Evolutionary conservation across 371 early-diverging fungal genomes (phyloP).

Genomic region (Circinella umbellata): DNA sequence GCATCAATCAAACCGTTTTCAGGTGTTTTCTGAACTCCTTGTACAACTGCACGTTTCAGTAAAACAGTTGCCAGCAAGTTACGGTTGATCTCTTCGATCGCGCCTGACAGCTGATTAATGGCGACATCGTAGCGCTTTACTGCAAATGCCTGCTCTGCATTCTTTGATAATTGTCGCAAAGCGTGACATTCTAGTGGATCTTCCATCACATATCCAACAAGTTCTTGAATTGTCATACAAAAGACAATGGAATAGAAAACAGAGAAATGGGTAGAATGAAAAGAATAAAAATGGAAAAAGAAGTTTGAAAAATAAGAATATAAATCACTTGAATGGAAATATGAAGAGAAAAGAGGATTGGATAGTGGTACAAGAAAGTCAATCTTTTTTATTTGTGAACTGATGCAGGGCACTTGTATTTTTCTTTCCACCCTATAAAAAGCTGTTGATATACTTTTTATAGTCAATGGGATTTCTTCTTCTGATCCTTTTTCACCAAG

Average conservation of each 20-base stretch:
- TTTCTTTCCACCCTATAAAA: neutral
- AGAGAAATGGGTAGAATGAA: neutral
- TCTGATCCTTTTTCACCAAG: neutral
- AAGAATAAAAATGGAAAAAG: neutral
- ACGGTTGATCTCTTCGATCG: conserved; percentile 6
- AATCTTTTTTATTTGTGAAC: neutral
- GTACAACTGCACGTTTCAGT: conserved; percentile 4
- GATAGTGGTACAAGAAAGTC: no score
- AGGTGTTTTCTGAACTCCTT: neutral
- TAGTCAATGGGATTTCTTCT: neutral
- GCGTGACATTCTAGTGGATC: neutral
- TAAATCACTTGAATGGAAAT: no score
- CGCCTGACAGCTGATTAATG: neutral
- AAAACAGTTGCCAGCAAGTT: neutral
- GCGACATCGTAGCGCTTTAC: neutral
- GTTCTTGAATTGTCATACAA: neutral
- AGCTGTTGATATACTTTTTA: neutral
- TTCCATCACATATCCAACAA: neutral
- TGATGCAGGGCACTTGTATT: neutral
- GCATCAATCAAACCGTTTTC: neutral
- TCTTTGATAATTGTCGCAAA: neutral
- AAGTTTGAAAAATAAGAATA: no score
- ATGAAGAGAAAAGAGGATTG: no score
- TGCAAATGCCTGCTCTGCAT: conserved; percentile 1
- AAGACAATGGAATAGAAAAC: no score